Base-by-base conservation (phyloP, 495 filamentous ascomycete genomes). In the Xylaria venustula region DNA sequence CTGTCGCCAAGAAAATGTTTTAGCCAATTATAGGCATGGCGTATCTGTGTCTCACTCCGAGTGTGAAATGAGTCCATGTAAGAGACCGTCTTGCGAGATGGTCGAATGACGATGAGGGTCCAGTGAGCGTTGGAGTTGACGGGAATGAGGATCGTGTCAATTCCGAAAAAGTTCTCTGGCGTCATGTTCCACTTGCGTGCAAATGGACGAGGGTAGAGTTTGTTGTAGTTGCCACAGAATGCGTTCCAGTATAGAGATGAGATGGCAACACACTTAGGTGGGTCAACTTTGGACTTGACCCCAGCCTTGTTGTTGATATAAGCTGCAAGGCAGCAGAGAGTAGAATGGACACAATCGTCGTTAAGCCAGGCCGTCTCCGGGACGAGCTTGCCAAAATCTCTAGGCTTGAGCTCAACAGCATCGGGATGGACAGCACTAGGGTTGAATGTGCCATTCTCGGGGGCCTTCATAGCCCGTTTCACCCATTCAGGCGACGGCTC, bases 311-410 rank as follows among this genome's bases (percentile, higher is more conserved):
- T 69, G 48, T 88, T 87, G 40, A 87, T 74, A 53, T 84, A 81
- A 2, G 84, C 78, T 15, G 88, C 81, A 22, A 92, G 73, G 22
- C 85, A 70, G 1, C 77, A 71, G 7, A 94, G 73, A 23, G 88
- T 87, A 2, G 83, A 80, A 61, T 90, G 91, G 65, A 96, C 87
- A 19, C 90, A 81, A 53, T 92, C 88, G 70, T 96, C 91, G 65
- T 96, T 94, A 0, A 97, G 76, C 92, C 92, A 97, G 0, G 73
- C 76, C 8, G 70, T 66, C 2, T 71, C 56, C 14, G 73, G 72
- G 17, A 88, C 73, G 52, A 93, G 56, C 73, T 82, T 75, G 22
- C 72, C 72, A 36, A 96, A 87, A 64, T 93, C 90, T 51, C 79
- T 78, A 4, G 78, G 73, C 19, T 68, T 81, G 8, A 95, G 70